These are phyloP conservation scores for Akanthomyces muscarius DNA, from an alignment of 2,329 filamentous ascomycete species.

Conservation along the genomic window DNA sequence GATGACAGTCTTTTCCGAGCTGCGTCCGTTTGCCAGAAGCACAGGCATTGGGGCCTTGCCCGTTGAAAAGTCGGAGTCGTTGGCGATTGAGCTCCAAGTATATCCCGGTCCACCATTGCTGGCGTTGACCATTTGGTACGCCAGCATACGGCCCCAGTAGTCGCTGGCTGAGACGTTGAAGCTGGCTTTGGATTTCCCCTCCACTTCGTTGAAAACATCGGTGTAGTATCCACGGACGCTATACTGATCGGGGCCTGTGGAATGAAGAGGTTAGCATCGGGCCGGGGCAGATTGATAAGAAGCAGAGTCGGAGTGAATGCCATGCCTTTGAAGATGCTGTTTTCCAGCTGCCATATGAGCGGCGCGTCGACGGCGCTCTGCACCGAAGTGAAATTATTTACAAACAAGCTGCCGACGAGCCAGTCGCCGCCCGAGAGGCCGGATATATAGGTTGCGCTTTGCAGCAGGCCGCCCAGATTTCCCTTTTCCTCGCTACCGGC, in stretches of 20 bases:
- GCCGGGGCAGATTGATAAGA: neutral
- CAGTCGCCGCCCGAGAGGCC: slow-evolving; percentile 79
- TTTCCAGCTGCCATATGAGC: slow-evolving; percentile 35
- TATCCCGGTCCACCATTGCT: slow-evolving; percentile 66
- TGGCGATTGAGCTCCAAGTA: slow-evolving; percentile 66
- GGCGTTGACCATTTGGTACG: slow-evolving; percentile 73
- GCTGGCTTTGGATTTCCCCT: slow-evolving; percentile 58
- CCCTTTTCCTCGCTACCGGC: slow-evolving; percentile 43
- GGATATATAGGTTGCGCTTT: slow-evolving; percentile 74
- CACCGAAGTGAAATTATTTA: slow-evolving; percentile 73
- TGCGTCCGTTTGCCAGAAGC: slow-evolving; percentile 64
- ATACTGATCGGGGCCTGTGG: slow-evolving; percentile 32
- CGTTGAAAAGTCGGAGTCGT: slow-evolving; percentile 54
- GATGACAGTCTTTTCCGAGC: slow-evolving; percentile 57
- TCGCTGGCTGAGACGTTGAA: slow-evolving; percentile 67
- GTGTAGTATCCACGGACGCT: slow-evolving; percentile 51
- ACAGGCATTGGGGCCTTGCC: slow-evolving; percentile 69
- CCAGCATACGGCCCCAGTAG: slow-evolving; percentile 74
- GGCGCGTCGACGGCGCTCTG: slow-evolving; percentile 28
- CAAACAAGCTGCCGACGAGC: slow-evolving; percentile 68
- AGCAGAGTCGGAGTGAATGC: slow-evolving; percentile 16
- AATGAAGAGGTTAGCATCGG: slow-evolving; percentile 21
- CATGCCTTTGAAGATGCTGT: slow-evolving; percentile 34
- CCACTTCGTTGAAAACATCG: slow-evolving; percentile 54
- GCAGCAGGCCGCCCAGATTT: slow-evolving; percentile 75